These are phyloP conservation scores for Hericium alpestre DNA, from an alignment of 768 basidiomycete species.

Conservation along the genomic window DNA sequence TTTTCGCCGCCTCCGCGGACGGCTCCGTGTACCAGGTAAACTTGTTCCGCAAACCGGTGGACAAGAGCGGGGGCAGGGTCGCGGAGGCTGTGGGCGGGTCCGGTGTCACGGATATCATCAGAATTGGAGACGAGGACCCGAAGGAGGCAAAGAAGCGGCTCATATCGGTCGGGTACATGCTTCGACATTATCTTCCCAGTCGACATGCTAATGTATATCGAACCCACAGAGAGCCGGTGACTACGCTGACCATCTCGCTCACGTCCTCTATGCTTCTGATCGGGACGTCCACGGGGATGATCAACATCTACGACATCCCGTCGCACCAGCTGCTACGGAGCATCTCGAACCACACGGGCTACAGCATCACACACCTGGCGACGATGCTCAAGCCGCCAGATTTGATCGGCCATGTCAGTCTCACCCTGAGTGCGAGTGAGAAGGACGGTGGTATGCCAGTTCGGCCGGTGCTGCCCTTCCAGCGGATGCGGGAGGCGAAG, in stretches of 20 bases:
- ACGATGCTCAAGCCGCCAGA: constrained; percentile 84
- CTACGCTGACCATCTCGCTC: constrained; percentile 64
- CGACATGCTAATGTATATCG: background rate
- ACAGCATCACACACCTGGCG: constrained; percentile 48
- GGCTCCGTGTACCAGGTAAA: constrained; percentile 75
- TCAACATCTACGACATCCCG: constrained; percentile 78
- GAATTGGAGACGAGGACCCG: constrained; percentile 45
- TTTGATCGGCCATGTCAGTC: constrained; percentile 68
- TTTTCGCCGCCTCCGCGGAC: constrained; percentile 74
- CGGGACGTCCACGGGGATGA: constrained; percentile 62
- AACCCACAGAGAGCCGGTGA: constrained; percentile 55
- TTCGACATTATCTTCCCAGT: constrained; percentile 2
- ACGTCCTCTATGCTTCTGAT: constrained; percentile 72
- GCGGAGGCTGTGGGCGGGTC: constrained; percentile 69
- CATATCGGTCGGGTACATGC: constrained; percentile 58
- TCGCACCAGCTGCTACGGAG: constrained; percentile 86
- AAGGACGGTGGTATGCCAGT: constrained; percentile 50
- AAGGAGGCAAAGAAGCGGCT: constrained; percentile 42
- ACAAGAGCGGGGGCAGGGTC: constrained; percentile 38
- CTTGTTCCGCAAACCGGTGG: constrained; percentile 54
- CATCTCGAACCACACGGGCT: constrained; percentile 30
- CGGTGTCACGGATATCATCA: constrained; percentile 60
- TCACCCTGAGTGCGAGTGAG: constrained; percentile 42
- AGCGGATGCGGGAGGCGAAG: constrained; percentile 60
- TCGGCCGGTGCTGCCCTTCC: constrained; percentile 58